Evolutionary conservation across 305 asterid species (phyloP), one percentile per base, ranked within the genome.

Genomic region (Solanum hybrid): DNA sequence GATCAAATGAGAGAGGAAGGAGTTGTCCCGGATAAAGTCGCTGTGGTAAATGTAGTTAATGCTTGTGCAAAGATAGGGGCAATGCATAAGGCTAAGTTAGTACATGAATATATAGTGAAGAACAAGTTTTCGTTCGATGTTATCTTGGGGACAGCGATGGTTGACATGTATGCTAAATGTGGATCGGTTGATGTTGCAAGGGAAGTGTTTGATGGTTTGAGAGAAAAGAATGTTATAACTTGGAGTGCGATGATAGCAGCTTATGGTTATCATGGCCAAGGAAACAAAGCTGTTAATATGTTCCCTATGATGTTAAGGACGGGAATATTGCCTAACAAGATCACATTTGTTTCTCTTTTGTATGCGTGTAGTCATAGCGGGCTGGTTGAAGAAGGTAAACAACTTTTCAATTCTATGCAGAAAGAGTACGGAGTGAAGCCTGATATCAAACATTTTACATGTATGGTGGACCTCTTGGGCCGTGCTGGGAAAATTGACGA

Each of bases 171-270:
- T 75, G 95, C 95, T 5, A 95, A 94, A 90, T 95, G 95, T 88
- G 96, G 96, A 61, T 92, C 92, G 36, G 42, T 94, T 37, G 93
- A 91, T 84, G 90, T 90, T 64, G 97, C 96, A 0, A 91, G 94
- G 79, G 95, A 92, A 90, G 78, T 92, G 28, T 95, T 95, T 75
- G 94, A 94, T 73, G 39, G 86, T 46, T 94, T 94, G 95, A 89
- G 91, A 46, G 82, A 61, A 64, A 92, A 91, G 90, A 94, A 93
- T n/a, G 93, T 94, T 8, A 89, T 95, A 16, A 90, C 95, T 2
- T 95, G 96, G 96, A 93, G 95, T 69, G 87, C 95, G 1, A 95
- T 95, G 94, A 94, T 95, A 92, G 95, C 93, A n/a, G 96, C 97
- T 31, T 91, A 93, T 26, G 96, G 95, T 11, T 94, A 92, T 90